Conservation (phyloP, 1,284 basidiomycete genomes). For the Porogramme epimiltina region DNA sequence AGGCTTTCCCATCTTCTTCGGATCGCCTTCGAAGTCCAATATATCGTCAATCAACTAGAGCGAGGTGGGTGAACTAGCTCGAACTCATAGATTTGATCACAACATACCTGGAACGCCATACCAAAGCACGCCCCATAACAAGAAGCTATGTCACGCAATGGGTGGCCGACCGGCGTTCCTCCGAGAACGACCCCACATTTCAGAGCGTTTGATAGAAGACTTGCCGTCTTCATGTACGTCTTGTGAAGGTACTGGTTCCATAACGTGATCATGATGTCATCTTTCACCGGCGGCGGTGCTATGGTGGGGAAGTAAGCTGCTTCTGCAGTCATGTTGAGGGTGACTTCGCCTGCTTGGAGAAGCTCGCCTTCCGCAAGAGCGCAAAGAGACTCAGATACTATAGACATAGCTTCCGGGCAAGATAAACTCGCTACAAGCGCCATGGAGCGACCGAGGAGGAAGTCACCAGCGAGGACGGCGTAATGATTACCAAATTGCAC, state of each 20-base stretch:
- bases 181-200: not conserved
- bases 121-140: slow-evolving; percentile 1
- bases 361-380: slow-evolving; percentile 5
- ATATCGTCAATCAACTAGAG: slow-evolving; percentile 2
- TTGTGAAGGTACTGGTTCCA: slow-evolving; percentile 7
- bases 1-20: not conserved
- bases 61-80: not conserved
- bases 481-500: not conserved
- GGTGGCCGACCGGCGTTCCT: not conserved
- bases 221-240: slow-evolving; percentile 12
- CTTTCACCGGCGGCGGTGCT: not conserved
- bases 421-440: not conserved
- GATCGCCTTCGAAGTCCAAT: slow-evolving; percentile 2
- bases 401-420: not conserved
- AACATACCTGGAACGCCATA: slow-evolving; percentile 5
- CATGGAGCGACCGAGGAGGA: slow-evolving; percentile 2
- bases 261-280: not conserved
- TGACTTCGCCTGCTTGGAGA: not conserved
- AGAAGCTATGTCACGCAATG: not conserved
- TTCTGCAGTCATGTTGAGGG: too few relatives aligned
- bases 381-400: not conserved
- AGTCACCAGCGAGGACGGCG: slow-evolving; percentile 8
- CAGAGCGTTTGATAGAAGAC: not conserved
- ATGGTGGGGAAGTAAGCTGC: too few relatives aligned
- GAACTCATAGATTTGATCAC: too few relatives aligned